A percentile compares a stretch with the other conserved stretches of the same genome.
Evolutionary conservation across 1,284 basidiomycete genomes (phyloP).

Genomic region (Leccinum subrobustum): DNA sequence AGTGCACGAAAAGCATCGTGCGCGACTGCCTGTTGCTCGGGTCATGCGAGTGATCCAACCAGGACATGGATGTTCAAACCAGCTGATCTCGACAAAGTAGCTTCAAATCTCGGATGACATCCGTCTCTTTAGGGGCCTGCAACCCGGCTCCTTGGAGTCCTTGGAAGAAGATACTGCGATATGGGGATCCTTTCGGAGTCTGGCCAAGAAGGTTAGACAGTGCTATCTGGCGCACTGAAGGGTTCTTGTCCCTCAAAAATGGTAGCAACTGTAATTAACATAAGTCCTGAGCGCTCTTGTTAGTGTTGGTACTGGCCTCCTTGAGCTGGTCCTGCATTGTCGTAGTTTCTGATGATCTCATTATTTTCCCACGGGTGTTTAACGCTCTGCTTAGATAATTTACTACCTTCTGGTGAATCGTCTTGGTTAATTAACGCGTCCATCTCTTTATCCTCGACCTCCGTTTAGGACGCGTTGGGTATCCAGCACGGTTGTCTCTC

Average conservation of each 20-base stretch:
- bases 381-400: slow-evolving; percentile 23
- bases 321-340: slow-evolving; percentile 53
- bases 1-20: slow-evolving; percentile 95
- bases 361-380: slow-evolving; percentile 27
- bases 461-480: neutral
- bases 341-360: slow-evolving; percentile 22
- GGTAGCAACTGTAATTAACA: slow-evolving; percentile 62
- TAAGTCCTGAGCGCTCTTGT: slow-evolving; percentile 16
- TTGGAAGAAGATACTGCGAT: slow-evolving; percentile 74
- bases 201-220: slow-evolving; percentile 82
- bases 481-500: neutral
- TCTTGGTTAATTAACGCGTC: slow-evolving; percentile 23
- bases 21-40: slow-evolving; percentile 66
- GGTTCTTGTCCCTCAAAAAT: slow-evolving; percentile 86
- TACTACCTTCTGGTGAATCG: neutral
- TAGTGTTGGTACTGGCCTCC: slow-evolving; percentile 44
- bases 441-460: neutral
- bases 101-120: slow-evolving; percentile 77
- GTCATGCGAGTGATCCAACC: slow-evolving; percentile 16
- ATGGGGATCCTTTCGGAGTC: slow-evolving; percentile 68
- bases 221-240: slow-evolving; percentile 84
- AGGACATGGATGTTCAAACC: slow-evolving; percentile 40
- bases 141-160: slow-evolving; percentile 51
- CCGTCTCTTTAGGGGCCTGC: slow-evolving; percentile 61
- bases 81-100: slow-evolving; percentile 84